phyloP scores from a whole-genome alignment of 345 rosid genomes.

The Arabis hirsuta region DNA sequence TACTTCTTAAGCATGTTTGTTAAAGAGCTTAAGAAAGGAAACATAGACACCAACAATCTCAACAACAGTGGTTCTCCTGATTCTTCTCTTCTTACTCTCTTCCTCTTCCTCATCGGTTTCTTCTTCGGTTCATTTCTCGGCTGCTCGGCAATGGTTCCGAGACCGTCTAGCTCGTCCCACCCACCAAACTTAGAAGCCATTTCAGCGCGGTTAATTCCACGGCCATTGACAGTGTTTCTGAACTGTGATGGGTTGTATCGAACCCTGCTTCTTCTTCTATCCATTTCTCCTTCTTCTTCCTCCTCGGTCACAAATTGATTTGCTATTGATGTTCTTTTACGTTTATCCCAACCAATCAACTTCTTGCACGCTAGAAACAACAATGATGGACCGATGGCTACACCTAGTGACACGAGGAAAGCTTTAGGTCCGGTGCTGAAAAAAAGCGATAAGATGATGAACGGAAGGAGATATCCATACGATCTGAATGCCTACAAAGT shows the following conservation, averaged over 20 bases:
- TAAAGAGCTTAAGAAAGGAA: constrained; percentile 44
- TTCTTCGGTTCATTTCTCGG: constrained; percentile 10
- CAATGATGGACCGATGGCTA: constrained; percentile 41
- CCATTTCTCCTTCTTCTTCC: constrained; percentile 18
- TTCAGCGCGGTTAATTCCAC: neutral
- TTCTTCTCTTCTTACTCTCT: constrained; percentile 36
- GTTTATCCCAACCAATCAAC: constrained; percentile 42
- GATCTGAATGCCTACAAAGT: constrained; percentile 42
- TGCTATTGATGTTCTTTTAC: constrained; percentile 23
- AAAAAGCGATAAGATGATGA: constrained; percentile 43
- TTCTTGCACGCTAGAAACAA: constrained; percentile 41
- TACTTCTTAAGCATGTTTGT: constrained; percentile 40
- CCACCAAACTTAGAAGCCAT: constrained; percentile 46
- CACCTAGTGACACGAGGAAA: constrained; percentile 35
- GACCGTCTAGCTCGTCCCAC: constrained; percentile 41
- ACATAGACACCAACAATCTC: constrained; percentile 45
- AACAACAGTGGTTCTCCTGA: constrained; percentile 40
- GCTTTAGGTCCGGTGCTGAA: constrained; percentile 46
- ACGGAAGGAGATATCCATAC: constrained; percentile 45
- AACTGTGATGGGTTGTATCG: constrained; percentile 25
- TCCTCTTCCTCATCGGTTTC: constrained; percentile 24
- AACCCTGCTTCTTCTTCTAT: constrained; percentile 8
- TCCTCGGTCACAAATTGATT: constrained; percentile 24
- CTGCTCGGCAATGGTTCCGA: constrained; percentile 1
- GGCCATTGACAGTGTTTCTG: constrained; percentile 31